These are phyloP conservation scores for Clonostachys byssicola DNA, from an alignment of 2,329 filamentous ascomycete species.

Conservation along the genomic window DNA sequence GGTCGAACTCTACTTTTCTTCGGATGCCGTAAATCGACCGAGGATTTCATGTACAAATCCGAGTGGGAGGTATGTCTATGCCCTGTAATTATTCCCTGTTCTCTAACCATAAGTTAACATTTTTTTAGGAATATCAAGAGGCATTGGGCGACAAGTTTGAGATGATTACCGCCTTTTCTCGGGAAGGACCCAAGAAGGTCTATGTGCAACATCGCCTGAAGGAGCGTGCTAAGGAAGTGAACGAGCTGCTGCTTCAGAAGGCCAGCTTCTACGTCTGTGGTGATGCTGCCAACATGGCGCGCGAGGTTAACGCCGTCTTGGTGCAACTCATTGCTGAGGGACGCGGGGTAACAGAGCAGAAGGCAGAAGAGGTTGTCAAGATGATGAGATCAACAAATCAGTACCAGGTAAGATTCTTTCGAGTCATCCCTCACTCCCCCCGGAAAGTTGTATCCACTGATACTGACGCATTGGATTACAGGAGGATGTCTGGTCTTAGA, in stretches of 20 bases:
- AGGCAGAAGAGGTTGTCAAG: constrained; percentile 96
- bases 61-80: constrained; percentile 79
- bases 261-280: constrained; percentile 98
- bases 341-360: constrained; percentile 75
- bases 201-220: constrained; percentile 94
- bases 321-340: constrained; percentile 83
- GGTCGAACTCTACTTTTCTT: constrained; percentile 92
- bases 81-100: not conserved
- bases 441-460: not conserved
- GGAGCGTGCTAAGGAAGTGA: constrained; percentile 78
- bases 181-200: constrained; percentile 81
- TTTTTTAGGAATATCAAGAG: constrained; percentile 70
- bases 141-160: constrained; percentile 85
- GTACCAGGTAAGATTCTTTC: constrained; percentile 73
- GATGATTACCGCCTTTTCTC: constrained; percentile 92
- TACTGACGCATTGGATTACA: constrained; percentile 19
- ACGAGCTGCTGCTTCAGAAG: constrained; percentile 78
- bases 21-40: constrained; percentile 80
- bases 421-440: not conserved
- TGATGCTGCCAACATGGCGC: constrained; percentile 95
- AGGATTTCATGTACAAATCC: constrained; percentile 88
- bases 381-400: constrained; percentile 91
- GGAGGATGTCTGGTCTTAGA: constrained; percentile 64
- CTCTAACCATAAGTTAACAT: constrained; percentile 14
- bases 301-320: constrained; percentile 85